phyloP scores from a whole-genome alignment of 495 filamentous ascomycete species.

The Neurospora sp. region DNA sequence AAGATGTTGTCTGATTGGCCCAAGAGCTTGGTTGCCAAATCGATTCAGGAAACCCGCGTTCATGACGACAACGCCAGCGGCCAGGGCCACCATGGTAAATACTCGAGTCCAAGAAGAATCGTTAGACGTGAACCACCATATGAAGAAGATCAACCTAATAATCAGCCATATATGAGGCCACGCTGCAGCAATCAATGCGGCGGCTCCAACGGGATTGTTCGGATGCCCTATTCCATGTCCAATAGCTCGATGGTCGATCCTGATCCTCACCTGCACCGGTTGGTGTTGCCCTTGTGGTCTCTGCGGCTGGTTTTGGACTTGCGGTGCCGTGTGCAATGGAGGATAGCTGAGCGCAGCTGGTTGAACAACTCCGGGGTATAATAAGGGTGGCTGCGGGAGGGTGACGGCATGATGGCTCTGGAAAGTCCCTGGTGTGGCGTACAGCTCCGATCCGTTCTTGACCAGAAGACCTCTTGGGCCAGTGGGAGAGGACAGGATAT shows the following conservation, averaged over 20 bases:
- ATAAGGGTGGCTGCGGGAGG: background rate
- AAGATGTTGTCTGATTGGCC: constrained; percentile 58
- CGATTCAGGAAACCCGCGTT: constrained; percentile 55
- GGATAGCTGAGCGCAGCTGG: constrained; percentile 1
- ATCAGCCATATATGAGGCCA: constrained; percentile 65
- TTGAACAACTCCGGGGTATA: background rate
- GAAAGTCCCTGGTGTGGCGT: constrained; percentile 27
- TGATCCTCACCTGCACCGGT: background rate
- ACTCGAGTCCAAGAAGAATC: constrained; percentile 59
- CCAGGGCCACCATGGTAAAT: constrained; percentile 50
- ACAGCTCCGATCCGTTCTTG: constrained; percentile 32
- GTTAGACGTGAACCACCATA: constrained; percentile 70
- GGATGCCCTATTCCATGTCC: constrained; percentile 16
- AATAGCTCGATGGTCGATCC: background rate
- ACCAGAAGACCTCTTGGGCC: constrained; percentile 52
- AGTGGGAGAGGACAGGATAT: constrained; percentile 50
- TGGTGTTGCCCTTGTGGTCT: background rate
- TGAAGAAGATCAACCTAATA: constrained; percentile 63
- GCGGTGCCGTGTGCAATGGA: background rate
- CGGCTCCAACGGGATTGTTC: constrained; percentile 31
- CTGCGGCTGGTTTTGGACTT: background rate
- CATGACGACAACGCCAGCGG: constrained; percentile 50
- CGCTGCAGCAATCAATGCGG: constrained; percentile 37
- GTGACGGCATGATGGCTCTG: background rate
- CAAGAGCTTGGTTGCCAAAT: constrained; percentile 45